Evolutionary conservation across 306 rosid genomes (phyloP).

Genomic region (Canavalia ensiformis): DNA sequence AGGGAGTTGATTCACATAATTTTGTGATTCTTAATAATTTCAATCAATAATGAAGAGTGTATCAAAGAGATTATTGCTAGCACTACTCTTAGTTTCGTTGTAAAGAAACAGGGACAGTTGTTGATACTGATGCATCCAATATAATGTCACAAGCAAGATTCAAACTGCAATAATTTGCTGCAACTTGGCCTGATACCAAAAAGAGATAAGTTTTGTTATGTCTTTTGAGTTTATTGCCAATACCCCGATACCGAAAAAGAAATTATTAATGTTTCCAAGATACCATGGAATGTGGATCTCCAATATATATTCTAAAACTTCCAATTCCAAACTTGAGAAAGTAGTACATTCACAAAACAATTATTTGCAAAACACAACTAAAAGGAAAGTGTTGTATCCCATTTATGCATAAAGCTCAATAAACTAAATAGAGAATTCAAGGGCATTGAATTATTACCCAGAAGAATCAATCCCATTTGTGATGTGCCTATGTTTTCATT

Average conservation of each 20-base stretch:
- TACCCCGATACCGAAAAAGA: slow-evolving; percentile 73
- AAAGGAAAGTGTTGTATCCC: not conserved
- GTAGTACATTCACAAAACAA: not conserved
- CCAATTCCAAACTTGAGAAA: not conserved
- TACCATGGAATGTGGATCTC: slow-evolving; percentile 31
- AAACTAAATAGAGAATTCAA: not conserved
- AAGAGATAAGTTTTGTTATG: slow-evolving; percentile 94
- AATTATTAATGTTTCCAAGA: slow-evolving; percentile 32
- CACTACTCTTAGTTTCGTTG: slow-evolving; percentile 21
- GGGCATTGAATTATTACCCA: no score
- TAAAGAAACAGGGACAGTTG: slow-evolving; percentile 16
- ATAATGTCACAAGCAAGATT: slow-evolving; percentile 33
- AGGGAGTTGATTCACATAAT: no score
- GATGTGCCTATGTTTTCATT: no score
- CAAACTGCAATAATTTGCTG: slow-evolving; percentile 32
- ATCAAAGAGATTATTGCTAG: not conserved
- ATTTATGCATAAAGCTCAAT: slow-evolving; percentile 22
- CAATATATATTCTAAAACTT: not conserved
- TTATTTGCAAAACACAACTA: slow-evolving; percentile 21
- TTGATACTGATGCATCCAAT: slow-evolving; percentile 13
- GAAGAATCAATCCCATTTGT: no score
- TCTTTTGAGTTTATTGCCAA: slow-evolving; percentile 93
- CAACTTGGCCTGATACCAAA: slow-evolving; percentile 31
- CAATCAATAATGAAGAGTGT: not conserved
- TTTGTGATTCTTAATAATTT: not conserved